These are phyloP conservation scores for Ceratobasidium sp. DNA, from an alignment of 1,284 basidiomycete species.

Conservation along the genomic window DNA sequence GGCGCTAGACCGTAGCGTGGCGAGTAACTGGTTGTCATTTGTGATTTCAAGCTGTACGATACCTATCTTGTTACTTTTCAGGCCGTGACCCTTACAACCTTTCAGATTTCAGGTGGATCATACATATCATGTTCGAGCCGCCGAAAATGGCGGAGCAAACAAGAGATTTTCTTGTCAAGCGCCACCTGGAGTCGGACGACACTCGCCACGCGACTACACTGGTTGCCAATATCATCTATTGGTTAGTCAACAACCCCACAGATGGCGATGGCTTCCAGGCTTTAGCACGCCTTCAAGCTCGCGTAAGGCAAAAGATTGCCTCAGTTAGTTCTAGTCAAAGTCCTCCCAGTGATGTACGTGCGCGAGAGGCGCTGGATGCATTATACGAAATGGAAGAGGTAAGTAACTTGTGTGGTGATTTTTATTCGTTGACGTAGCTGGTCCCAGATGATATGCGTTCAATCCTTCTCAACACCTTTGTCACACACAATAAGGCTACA, in stretches of 20 bases:
- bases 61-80: background rate
- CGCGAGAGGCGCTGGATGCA: background rate
- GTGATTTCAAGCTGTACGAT: constrained; percentile 13
- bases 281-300: background rate
- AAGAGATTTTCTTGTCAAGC: constrained; percentile 8
- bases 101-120: background rate
- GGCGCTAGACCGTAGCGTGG: constrained; percentile 4
- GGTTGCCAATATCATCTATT: background rate
- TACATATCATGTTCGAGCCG: constrained; percentile 23
- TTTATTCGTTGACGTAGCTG: background rate
- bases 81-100: too few species aligned
- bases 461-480: background rate
- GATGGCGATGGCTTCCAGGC: background rate
- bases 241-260: background rate
- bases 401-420: background rate
- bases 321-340: background rate
- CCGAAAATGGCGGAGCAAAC: background rate
- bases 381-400: background rate
- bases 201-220: background rate
- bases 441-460: constrained; percentile 11
- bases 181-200: constrained; percentile 10
- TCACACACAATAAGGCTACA: background rate
- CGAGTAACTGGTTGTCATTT: constrained; percentile 20
- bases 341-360: background rate
- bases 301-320: background rate